Evolutionary conservation across 1,284 basidiomycete genomes (phyloP).

Genomic region (Papiliotrema fonsecae): DNA sequence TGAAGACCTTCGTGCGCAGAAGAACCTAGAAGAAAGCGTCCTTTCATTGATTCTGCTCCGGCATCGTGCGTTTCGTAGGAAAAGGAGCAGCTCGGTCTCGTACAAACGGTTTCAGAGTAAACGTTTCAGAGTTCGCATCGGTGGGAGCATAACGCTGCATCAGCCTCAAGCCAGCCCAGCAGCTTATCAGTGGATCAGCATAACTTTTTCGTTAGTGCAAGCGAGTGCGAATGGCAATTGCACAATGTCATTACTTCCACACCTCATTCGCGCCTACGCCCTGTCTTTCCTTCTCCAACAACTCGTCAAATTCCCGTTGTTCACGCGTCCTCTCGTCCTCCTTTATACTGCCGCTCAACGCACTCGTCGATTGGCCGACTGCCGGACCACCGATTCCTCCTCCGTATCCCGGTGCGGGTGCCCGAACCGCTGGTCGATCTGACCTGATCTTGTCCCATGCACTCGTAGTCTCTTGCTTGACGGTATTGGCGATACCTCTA

Average conservation of each 20-base stretch:
- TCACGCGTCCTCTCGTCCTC: slow-evolving; percentile 16
- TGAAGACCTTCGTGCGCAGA: too few relatives aligned
- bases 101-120: too few relatives aligned
- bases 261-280: slow-evolving; percentile 16
- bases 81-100: too few relatives aligned
- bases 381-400: not conserved
- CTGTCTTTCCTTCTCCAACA: slow-evolving; percentile 32
- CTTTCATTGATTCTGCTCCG: too few relatives aligned
- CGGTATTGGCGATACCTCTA: not conserved
- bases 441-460: not conserved
- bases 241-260: slow-evolving; percentile 6
- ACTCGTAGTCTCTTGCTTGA: not conserved
- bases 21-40: too few relatives aligned
- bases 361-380: not conserved
- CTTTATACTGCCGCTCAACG: not conserved
- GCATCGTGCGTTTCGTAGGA: too few relatives aligned
- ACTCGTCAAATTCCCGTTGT: slow-evolving; percentile 32
- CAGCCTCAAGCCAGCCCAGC: too few relatives aligned
- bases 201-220: too few relatives aligned
- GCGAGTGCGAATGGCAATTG: too few relatives aligned
- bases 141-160: too few relatives aligned
- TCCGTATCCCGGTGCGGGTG: not conserved
- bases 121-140: too few relatives aligned
- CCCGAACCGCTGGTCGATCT: not conserved
- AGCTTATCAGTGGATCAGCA: too few relatives aligned